Percentiles rank a stretch among this genome's conserved stretches.
phyloP scores from a whole-genome alignment of 2,329 filamentous ascomycete species.

The Trichoderma oligosporum region DNA sequence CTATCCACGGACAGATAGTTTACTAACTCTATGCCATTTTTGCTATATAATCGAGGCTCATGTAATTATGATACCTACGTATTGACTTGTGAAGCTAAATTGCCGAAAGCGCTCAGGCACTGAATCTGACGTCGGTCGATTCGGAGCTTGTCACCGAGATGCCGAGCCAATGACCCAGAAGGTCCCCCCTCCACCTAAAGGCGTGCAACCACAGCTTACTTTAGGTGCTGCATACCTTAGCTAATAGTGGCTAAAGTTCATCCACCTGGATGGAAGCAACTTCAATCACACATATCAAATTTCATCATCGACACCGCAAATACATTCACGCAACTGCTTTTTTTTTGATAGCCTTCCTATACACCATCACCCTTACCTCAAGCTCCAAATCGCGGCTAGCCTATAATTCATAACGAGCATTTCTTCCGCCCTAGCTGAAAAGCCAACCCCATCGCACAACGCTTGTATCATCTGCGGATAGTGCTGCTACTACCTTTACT shows the following conservation, averaged over 20 bases:
- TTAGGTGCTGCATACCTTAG: background rate
- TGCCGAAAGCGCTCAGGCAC: too few species aligned
- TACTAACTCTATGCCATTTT: background rate
- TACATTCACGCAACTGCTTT: background rate
- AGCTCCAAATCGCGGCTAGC: background rate
- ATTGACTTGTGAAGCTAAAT: too few species aligned
- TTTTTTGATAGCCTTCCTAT: background rate
- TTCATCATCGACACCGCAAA: background rate
- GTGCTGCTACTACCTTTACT: constrained; percentile 1
- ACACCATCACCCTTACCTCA: background rate
- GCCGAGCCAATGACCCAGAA: constrained; percentile 19
- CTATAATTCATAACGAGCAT: background rate
- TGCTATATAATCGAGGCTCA: background rate
- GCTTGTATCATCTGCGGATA: background rate
- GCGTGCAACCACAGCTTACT: background rate
- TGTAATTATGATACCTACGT: too few species aligned
- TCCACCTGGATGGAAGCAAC: background rate
- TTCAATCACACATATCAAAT: background rate
- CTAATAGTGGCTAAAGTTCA: background rate
- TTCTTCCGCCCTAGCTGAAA: background rate
- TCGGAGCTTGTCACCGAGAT: constrained; percentile 23
- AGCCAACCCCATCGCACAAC: constrained; percentile 7
- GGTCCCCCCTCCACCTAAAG: background rate
- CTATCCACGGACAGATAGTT: background rate
- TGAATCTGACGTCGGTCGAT: constrained; percentile 24